A percentile compares a stretch with the other conserved stretches of the same genome.
These are phyloP conservation scores for Boletus speciosus DNA, from an alignment of 768 basidiomycete genomes.

Conservation along the genomic window DNA sequence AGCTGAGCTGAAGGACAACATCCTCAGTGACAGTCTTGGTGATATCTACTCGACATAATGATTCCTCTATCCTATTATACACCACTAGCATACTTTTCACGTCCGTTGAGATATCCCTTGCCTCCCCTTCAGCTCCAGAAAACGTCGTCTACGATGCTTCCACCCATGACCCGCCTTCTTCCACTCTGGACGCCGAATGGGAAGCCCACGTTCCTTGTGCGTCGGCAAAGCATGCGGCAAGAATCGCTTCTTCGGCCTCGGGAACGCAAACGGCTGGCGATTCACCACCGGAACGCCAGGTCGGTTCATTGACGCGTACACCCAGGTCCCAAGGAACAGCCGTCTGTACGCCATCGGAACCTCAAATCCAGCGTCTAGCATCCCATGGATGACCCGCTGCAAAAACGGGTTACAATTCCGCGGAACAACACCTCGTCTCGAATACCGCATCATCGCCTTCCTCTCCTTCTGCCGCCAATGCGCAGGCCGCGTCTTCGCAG, in stretches of 20 bases:
- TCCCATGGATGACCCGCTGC: slow-evolving; percentile 36
- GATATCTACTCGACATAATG: slow-evolving; percentile 8
- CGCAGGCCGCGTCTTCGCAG: slow-evolving; percentile 13
- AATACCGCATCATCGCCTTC: slow-evolving; percentile 26
- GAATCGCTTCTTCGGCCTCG: slow-evolving; percentile 19
- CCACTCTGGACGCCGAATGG: slow-evolving; percentile 28
- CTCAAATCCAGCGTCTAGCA: slow-evolving; percentile 37
- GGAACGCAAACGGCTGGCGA: slow-evolving; percentile 28
- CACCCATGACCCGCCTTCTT: slow-evolving; percentile 19
- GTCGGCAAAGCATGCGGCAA: slow-evolving; percentile 24
- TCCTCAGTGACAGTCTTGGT: neutral
- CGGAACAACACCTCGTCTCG: slow-evolving; percentile 23
- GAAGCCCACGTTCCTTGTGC: slow-evolving; percentile 35
- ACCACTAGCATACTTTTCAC: slow-evolving; percentile 25
- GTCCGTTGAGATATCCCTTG: slow-evolving; percentile 11
- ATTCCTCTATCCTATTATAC: slow-evolving; percentile 23
- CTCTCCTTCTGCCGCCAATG: slow-evolving; percentile 32
- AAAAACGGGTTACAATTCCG: slow-evolving; percentile 34
- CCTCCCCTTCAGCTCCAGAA: neutral
- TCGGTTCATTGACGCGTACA: slow-evolving; percentile 18
- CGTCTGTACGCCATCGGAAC: slow-evolving; percentile 40
- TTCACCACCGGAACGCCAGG: slow-evolving; percentile 12
- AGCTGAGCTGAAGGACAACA: neutral
- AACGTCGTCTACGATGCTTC: slow-evolving; percentile 15
- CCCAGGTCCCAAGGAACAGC: slow-evolving; percentile 38